Base-by-base conservation (phyloP, 2,329 filamentous ascomycete species). In the Colletotrichum salicis region DNA sequence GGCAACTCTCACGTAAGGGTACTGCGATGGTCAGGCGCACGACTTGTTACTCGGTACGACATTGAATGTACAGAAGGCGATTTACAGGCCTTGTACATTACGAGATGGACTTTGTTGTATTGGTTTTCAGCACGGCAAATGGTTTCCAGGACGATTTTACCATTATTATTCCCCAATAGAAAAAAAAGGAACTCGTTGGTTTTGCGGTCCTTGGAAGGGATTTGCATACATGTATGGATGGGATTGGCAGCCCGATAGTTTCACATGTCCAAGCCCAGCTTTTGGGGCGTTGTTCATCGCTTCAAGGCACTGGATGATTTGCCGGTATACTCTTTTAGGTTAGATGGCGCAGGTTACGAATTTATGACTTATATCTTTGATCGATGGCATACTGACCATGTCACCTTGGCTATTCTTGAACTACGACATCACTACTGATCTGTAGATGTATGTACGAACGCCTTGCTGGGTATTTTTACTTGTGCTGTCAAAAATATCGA, bases 1-100 rank as follows among this genome's bases (percentile, higher is more conserved):
- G 81, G 88, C 88, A 64, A 93, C 91, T 64, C 82, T 94, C 75
- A 94, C 91, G 59, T 94, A 78, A 86, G 71, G 61, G 29, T 1
- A n/a, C 1, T 19, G 24, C 12, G 4, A 27, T 7, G 37, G 15
- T 48, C 41, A 24, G 33, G 22, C 29, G 15, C 54, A 69, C 60
- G 45, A 27, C 45, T 37, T 54, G 22, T 54, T 22, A 1, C 8
- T 24, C 8, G 29, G 31, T 37, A 27, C 5, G 60, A 37, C 4
- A 4, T 35, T 71, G 22, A 67, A 59, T 71, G 64, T 62, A 51
- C 67, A 62, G 55, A 52, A 66, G 67, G 66, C 27, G 37, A 57
- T 52, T 27, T 56, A 56, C 70, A 67, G 67, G 48, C 22, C 31
- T 31, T 41, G 29, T 33, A 12, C n/a, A 55, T 24, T 48, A 62